Evolutionary conservation across 805 yeast genomes (phyloP), one percentile per base, ranked within the genome.

Genomic region (Candida patagonica): DNA sequence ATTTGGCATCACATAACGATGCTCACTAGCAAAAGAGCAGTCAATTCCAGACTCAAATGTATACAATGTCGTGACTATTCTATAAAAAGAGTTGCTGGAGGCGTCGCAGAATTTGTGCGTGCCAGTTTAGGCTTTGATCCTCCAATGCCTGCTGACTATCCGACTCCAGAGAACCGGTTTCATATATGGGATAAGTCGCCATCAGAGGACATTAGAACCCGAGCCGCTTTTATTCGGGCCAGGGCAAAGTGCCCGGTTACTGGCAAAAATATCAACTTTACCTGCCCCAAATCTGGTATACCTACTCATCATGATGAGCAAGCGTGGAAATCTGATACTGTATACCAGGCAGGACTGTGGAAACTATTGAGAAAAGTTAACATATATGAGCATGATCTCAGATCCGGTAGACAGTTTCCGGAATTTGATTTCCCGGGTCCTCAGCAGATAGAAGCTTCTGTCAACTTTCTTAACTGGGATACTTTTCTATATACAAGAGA

Each of bases 131-230:
- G 78, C 0, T 55, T 79, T 56, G 83, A 76, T 46, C 77, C 79
- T 3, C 80, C 82, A 17, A 66, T 74, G 9, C 72, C 79, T 1
- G 76, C 75, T 26, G 74, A 76, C 49, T 76, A 71, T 26, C 89
- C 92, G 20, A 78, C 84, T 0, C 71, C 70, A 15, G 81, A 76
- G 50, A 80, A 80, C 57, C 63, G 89, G 53, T 82, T 82, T 56
- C 82, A 84, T 56, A 76, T 77, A 22, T 88, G 96, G 96, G 96
- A 89, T 55, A 78, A 81, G 44, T 84, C 95, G 1, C 96, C 97
- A 1, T 74, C 79, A 20, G 82, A 81, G 40, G 96, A 85, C 50
- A 68, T 89, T 43, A 74, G 97, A 48, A 81, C 85, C 49, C 72
- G 96, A 45, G 96, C 97, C 1, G 96, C 95, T 16, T 76, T 79